A percentile compares a stretch with the other conserved stretches of the same genome.
These are phyloP conservation scores for Pseudotsuga menziesii DNA, from an alignment of 75 land plant genomes.

Conservation along the genomic window DNA sequence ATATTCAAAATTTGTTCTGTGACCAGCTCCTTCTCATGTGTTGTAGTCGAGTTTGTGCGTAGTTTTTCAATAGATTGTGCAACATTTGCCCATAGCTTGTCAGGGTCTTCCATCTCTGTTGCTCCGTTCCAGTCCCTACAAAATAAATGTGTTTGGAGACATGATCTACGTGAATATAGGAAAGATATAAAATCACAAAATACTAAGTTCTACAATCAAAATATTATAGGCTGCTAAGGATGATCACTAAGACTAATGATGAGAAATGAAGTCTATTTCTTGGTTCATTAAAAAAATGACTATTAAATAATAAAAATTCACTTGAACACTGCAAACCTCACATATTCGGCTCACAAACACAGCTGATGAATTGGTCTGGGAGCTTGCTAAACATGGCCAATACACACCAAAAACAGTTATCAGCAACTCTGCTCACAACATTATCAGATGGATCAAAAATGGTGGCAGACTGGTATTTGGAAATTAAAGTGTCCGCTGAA, in stretches of 20 bases:
- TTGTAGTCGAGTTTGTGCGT: slow-evolving; percentile 21
- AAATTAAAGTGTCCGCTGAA: too few relatives aligned
- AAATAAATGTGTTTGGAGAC: neutral
- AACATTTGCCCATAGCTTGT: slow-evolving; percentile 25
- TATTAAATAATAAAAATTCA: neutral
- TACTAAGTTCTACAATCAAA: neutral
- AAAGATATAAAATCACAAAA: neutral
- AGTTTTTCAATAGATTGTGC: slow-evolving; percentile 39
- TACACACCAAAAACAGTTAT: too few relatives aligned
- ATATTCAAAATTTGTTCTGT: slow-evolving; percentile 23
- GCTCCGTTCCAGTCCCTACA: slow-evolving; percentile 22
- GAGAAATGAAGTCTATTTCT: neutral
- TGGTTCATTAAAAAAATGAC: neutral
- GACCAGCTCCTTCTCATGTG: slow-evolving; percentile 32
- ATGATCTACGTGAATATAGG: neutral
- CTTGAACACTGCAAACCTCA: too few relatives aligned
- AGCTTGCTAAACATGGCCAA: too few relatives aligned
- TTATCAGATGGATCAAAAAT: too few relatives aligned
- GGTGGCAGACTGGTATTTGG: too few relatives aligned
- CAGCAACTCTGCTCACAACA: too few relatives aligned
- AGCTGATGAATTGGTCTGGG: too few relatives aligned
- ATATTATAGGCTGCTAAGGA: neutral
- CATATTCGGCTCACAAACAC: too few relatives aligned
- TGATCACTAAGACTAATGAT: neutral
- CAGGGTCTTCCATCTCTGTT: slow-evolving; percentile 33